Conservation (phyloP, 179 eudicot species). For the Silene vulgaris region DNA sequence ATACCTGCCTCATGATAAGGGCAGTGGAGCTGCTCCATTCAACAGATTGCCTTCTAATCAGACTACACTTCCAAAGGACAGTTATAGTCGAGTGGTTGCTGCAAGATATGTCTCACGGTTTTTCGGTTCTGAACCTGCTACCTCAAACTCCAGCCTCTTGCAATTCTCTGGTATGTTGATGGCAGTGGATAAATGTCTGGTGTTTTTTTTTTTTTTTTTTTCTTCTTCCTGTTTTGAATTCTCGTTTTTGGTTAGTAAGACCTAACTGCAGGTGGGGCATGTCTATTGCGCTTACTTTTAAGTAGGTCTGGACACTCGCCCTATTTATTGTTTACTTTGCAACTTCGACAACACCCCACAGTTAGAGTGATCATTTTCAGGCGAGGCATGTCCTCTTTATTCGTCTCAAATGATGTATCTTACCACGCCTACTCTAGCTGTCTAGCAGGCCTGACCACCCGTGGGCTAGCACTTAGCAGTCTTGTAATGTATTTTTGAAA, state of each 20-base stretch:
- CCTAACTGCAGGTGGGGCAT: conserved; percentile 1
- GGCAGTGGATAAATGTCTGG: neutral
- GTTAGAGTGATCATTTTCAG: neutral
- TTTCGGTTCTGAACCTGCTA: conserved; percentile 68
- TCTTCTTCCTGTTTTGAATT: no score
- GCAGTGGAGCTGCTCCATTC: conserved; percentile 79
- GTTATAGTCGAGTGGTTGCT: conserved; percentile 73
- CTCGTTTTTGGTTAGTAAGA: neutral
- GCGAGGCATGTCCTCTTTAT: neutral
- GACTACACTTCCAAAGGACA: conserved; percentile 53
- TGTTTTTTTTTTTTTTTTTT: neutral
- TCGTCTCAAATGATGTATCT: neutral
- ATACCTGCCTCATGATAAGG: conserved; percentile 97
- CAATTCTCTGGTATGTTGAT: conserved; percentile 55
- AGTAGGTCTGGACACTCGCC: neutral
- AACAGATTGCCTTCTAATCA: conserved; percentile 58
- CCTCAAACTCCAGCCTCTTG: conserved; percentile 43
- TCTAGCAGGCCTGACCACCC: neutral
- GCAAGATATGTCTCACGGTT: conserved; percentile 88
- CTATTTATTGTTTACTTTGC: neutral
- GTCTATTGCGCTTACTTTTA: neutral
- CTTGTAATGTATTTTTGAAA: neutral
- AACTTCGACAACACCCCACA: neutral
- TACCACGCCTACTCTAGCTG: neutral
- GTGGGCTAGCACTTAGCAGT: neutral